Conservation (phyloP, 495 filamentous ascomycete genomes). For the Penicillium diatomitis region DNA sequence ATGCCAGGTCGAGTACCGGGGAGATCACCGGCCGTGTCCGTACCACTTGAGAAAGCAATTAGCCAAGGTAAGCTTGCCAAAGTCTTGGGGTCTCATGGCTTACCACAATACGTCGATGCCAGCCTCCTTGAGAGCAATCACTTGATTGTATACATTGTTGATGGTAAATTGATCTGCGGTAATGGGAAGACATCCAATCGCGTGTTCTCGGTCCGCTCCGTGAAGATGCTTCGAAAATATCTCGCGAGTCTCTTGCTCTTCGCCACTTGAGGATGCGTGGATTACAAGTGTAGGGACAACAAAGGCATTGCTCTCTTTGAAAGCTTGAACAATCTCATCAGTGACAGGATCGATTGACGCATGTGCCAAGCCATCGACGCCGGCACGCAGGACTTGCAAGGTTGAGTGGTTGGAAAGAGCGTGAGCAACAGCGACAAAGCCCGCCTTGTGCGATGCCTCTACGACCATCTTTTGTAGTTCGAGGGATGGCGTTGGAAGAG, state of each 20-base stretch:
- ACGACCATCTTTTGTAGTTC: constrained; percentile 5
- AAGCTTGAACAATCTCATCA: constrained; percentile 4
- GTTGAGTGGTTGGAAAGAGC: constrained; percentile 6
- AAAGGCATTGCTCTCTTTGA: constrained; percentile 9
- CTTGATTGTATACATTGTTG: constrained; percentile 4
- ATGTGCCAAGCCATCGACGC: constrained; percentile 2
- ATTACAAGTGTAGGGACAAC: constrained; percentile 3
- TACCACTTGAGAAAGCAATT: not conserved
- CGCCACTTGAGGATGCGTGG: constrained; percentile 2
- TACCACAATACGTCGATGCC: constrained; percentile 4
- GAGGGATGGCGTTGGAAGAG: constrained; percentile 5
- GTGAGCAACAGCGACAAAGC: constrained; percentile 5
- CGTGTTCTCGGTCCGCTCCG: constrained; percentile 3
- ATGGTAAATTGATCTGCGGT: constrained; percentile 3
- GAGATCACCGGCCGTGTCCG: constrained; percentile 2
- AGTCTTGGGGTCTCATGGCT: not conserved
- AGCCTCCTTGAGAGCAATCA: constrained; percentile 3
- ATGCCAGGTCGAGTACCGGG: constrained; percentile 3
- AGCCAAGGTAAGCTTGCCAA: not conserved
- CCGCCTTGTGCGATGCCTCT: constrained; percentile 2
- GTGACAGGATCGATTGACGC: constrained; percentile 5
- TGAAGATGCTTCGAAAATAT: not conserved
- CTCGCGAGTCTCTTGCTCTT: constrained; percentile 5
- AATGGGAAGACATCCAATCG: constrained; percentile 3
- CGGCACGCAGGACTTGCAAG: constrained; percentile 4